Evolutionary conservation across 768 basidiomycete species (phyloP).

Genomic region (Boletellus emodensis): DNA sequence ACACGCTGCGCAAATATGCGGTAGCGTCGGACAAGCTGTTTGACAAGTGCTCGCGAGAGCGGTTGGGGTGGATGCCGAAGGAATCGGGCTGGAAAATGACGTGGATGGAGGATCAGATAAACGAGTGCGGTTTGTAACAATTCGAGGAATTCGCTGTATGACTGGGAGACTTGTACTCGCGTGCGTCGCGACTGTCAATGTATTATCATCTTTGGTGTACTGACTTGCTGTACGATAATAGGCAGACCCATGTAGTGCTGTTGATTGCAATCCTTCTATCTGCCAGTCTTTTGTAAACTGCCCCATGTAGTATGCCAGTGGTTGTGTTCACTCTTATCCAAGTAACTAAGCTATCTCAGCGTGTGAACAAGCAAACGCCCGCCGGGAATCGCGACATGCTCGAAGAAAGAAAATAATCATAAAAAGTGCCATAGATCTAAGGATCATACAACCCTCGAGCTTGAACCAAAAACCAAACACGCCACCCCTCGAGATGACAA

Average conservation of each 20-base stretch:
- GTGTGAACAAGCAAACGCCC: neutral
- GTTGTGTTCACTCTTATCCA: no score
- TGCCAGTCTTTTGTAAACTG: no score
- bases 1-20: slow-evolving; percentile 11
- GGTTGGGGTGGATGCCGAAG: slow-evolving; percentile 18
- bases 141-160: no score
- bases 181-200: no score
- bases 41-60: slow-evolving; percentile 12
- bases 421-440: neutral
- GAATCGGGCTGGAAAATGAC: neutral
- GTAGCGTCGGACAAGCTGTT: slow-evolving; percentile 17
- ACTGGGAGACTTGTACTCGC: no score
- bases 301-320: no score
- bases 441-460: neutral
- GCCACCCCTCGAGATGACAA: neutral
- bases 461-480: neutral
- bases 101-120: slow-evolving; percentile 9
- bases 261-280: no score
- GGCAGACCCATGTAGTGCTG: no score
- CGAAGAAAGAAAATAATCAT: neutral
- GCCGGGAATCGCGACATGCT: no score
- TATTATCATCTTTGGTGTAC: no score
- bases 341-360: neutral
- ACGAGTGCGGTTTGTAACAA: neutral
- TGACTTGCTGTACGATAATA: no score